A percentile compares a stretch with the other conserved stretches of the same genome.
Conservation (phyloP, 768 basidiomycete genomes). For the Crassisporium funariophilum region DNA sequence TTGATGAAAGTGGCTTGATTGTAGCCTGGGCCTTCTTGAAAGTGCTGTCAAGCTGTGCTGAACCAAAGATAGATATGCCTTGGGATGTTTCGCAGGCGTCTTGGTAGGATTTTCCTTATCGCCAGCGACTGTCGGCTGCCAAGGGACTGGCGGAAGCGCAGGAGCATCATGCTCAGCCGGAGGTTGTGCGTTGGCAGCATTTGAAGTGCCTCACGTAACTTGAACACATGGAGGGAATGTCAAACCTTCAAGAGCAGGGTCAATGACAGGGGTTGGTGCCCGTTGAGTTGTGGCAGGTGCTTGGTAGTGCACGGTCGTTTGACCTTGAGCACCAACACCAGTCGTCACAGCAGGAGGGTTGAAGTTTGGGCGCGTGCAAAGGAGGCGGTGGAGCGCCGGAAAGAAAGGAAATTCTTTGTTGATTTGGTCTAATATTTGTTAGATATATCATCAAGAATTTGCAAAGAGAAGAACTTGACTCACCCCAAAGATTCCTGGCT, state of each 20-base stretch:
- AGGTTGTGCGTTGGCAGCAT: background rate
- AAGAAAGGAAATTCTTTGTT: slow-evolving; percentile 17
- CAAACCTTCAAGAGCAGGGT: background rate
- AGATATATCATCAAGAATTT: background rate
- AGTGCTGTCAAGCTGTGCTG: background rate
- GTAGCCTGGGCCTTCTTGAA: background rate
- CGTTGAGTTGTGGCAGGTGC: background rate
- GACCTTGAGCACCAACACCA: slow-evolving; percentile 22
- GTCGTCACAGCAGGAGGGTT: slow-evolving; percentile 22
- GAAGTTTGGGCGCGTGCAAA: slow-evolving; percentile 14
- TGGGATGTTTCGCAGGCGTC: background rate
- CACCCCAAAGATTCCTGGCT: slow-evolving; percentile 19
- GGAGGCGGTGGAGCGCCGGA: slow-evolving; percentile 9
- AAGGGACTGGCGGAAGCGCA: too few species aligned
- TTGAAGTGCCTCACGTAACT: background rate
- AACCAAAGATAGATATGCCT: background rate
- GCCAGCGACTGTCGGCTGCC: background rate
- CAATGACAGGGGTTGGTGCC: background rate
- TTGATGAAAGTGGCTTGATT: background rate
- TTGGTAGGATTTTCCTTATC: background rate
- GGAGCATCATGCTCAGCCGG: background rate
- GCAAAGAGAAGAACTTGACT: background rate
- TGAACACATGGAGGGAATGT: background rate
- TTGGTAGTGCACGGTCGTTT: slow-evolving; percentile 11
- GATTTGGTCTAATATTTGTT: slow-evolving; percentile 20